Base-by-base conservation (phyloP, 2,329 filamentous ascomycete species). In the Penicillium sp. region DNA sequence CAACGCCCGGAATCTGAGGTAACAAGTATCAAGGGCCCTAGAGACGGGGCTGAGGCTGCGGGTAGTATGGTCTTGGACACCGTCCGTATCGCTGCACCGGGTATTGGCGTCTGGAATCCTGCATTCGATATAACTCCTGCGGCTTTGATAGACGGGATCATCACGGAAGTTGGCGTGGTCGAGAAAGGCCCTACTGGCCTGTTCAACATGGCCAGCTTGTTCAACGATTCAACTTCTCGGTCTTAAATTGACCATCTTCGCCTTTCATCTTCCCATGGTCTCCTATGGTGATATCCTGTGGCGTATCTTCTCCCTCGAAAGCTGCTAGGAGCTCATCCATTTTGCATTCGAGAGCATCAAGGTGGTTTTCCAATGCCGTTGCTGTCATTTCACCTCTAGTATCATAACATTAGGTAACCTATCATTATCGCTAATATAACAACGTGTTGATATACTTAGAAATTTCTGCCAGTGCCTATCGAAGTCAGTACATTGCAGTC, bases 101-200 rank as follows among this genome's bases (percentile, higher is more conserved):
- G 86, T 2, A 92, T 98, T 61, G 81, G 84, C 42, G 92, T 98
- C 9, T 99, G 95, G 93, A 99, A 99, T 73, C 95, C 95, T 31
- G 90, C 92, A 0, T 99, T 99, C 72, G 95, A 99, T 70, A 91
- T 99, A 33, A 99, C 95, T 10, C 93, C 95, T 0, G 86, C 90
- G 37, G 85, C 86, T 61, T 79, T 97, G 53, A 97, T 99, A 63
- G 95, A 99, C 75, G 92, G 90, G 2, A 89, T 99, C 57, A 91
- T 98, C 62, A 99, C 95, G 0, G 95, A 99, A 77, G 87, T 89
- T 67, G 93, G 93, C 0, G 90, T 92, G 8, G 87, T 96, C 3
- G 88, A 92, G 68, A 96, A 93, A 80, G 85, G 85, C 46, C 72
- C 78, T 3, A 81, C 88, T 57, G 92, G 91, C 1, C 78, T 75